Percentiles rank a stretch among this genome's conserved stretches.
These are phyloP conservation scores for Calendula officinalis DNA, from an alignment of 129 eudicot species.

Conservation along the genomic window DNA sequence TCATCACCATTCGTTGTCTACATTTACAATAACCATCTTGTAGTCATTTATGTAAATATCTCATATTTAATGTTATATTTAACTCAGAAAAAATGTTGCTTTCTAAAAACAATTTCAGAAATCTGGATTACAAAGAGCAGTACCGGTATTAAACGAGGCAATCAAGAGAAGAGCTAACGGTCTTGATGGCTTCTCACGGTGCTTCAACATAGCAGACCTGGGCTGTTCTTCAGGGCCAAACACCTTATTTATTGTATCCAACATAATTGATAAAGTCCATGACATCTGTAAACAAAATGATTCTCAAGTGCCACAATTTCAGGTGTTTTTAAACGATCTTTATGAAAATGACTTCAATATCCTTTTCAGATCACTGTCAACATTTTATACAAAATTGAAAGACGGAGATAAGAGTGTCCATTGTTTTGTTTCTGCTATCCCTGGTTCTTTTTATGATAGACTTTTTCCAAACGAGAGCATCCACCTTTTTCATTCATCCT, in stretches of 20 bases:
- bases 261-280: constrained; percentile 12
- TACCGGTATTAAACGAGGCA: constrained; percentile 13
- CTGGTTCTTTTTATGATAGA: constrained; percentile 30
- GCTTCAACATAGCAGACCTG: constrained; percentile 29
- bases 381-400: constrained; percentile 12
- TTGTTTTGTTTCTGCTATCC: constrained; percentile 13
- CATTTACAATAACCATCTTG: not conserved
- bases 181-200: constrained; percentile 1
- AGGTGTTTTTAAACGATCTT: constrained; percentile 34
- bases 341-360: constrained; percentile 29
- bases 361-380: constrained; percentile 20
- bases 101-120: not conserved
- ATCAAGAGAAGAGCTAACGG: constrained; percentile 4
- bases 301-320: constrained; percentile 20
- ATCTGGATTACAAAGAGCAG: constrained; percentile 6
- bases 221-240: constrained; percentile 38
- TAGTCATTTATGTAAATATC: too few relatives aligned
- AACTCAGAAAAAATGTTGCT: not conserved
- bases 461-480: constrained; percentile 31
- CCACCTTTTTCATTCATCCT: constrained; percentile 34
- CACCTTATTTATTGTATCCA: constrained; percentile 18
- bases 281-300: not conserved
- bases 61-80: not conserved
- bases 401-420: constrained; percentile 5
- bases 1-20: too few relatives aligned